Base-by-base conservation (phyloP, 306 rosid genomes). In the Trifolium pratense region DNA sequence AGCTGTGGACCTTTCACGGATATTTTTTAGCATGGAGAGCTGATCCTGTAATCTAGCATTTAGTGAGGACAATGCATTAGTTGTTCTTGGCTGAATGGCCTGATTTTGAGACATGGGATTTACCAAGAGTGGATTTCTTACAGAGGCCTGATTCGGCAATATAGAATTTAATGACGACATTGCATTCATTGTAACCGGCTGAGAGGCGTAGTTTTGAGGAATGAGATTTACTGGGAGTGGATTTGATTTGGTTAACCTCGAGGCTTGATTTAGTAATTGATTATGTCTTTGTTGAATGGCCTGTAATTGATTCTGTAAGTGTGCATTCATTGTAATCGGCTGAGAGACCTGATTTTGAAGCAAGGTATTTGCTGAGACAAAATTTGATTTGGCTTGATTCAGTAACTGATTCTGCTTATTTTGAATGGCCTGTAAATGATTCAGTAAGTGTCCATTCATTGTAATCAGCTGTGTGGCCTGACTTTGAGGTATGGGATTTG, bases 331-430 rank as follows among this genome's bases (percentile, higher is more conserved):
- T 10, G 61, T 3, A 18, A 49, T 29, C 42, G 77, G 53, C 62
- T 58, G 16, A 21, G 78, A 61, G 4, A 73, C 71, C 43, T 80
- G 87, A 40, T 65, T 70, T 52, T 74, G 82, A 6, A 74, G 63
- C 18, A 52, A 26, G 36, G 73, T 49, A 49, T 59, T 70, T 16
- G 9, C 69, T 11, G 80, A 42, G 65, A 53, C 18, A 14, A 83
- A 7, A 57, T 20, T 20, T 7, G 5, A 31, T 5, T 3, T 0
- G 34, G 4, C 43, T 3, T 75, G 88, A 60, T 56, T 73, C 57
- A 21, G 25, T 21, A 21, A 21, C 25, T 21, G 25, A 21, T 21
- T 21, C 1, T 2, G 25, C 2, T 21, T 1, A 2, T 21, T 21
- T 21, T 21, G 25, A 21, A 21, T 21, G 25, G 25, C 25, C 25